Percentiles rank a stretch among this genome's conserved stretches.
Conservation (phyloP, 2,329 filamentous ascomycete species). For the Aspergillus fumigatus region DNA sequence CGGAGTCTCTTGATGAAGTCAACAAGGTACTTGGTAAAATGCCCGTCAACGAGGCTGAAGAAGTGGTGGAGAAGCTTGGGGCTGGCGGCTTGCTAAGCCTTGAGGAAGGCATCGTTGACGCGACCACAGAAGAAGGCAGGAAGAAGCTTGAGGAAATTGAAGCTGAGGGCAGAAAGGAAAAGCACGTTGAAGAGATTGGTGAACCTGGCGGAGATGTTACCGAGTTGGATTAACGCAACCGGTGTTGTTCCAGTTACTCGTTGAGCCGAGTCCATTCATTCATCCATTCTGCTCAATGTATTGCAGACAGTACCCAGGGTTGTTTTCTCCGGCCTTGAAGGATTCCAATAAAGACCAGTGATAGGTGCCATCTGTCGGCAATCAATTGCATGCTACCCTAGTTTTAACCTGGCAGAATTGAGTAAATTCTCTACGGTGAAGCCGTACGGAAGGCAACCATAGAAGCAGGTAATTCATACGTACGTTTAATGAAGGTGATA, state of each 20-base stretch:
- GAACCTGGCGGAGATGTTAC: constrained; percentile 48
- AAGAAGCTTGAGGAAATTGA: constrained; percentile 73
- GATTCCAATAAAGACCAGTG: background rate
- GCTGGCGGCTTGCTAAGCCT: constrained; percentile 85
- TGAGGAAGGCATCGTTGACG: constrained; percentile 91
- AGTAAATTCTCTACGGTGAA: background rate
- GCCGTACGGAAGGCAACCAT: background rate
- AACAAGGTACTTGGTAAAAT: constrained; percentile 85
- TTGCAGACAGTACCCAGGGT: background rate
- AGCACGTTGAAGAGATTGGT: constrained; percentile 48
- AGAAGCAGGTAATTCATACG: background rate
- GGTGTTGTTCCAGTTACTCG: background rate
- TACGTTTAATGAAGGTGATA: background rate
- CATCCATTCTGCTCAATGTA: background rate
- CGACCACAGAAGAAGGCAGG: constrained; percentile 82
- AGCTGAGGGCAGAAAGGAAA: constrained; percentile 42
- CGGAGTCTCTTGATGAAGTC: constrained; percentile 82
- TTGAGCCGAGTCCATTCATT: background rate
- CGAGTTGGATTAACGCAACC: constrained; percentile 27
- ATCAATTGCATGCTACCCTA: background rate
- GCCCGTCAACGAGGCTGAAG: constrained; percentile 82
- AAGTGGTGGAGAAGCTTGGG: constrained; percentile 73
- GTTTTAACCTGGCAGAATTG: background rate
- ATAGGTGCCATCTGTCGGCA: background rate
- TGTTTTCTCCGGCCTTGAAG: background rate